Percentiles rank a stretch among this genome's conserved stretches.
These are phyloP conservation scores for Ophiorrhiza pumila DNA, from an alignment of 257 asterid genomes.

Conservation along the genomic window DNA sequence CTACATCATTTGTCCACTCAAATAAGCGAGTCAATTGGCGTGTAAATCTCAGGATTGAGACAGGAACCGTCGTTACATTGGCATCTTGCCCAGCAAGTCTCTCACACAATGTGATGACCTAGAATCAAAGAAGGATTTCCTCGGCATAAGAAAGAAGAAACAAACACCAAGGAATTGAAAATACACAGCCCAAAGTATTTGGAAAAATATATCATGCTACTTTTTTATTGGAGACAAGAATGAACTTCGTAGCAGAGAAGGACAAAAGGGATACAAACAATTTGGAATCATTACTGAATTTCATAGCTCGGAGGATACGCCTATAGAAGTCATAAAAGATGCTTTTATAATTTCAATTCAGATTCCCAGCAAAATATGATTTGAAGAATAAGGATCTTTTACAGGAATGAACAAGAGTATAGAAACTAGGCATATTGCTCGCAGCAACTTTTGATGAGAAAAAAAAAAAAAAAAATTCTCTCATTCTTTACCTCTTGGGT, in stretches of 20 bases:
- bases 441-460: neutral
- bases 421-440: neutral
- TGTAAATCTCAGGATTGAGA: slow-evolving; percentile 77
- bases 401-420: neutral
- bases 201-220: neutral
- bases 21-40: slow-evolving; percentile 91
- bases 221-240: no score
- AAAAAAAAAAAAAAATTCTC: no score
- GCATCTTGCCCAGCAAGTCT: slow-evolving; percentile 99
- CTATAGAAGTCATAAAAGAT: neutral
- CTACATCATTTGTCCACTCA: slow-evolving; percentile 97
- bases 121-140: slow-evolving; percentile 19
- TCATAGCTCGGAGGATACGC: neutral
- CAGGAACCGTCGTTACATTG: slow-evolving; percentile 98
- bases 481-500: slow-evolving; percentile 80
- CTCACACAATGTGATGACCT: slow-evolving; percentile 97
- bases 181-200: no score
- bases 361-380: neutral
- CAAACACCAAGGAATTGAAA: neutral
- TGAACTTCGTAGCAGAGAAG: no score
- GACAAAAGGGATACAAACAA: neutral
- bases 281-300: neutral
- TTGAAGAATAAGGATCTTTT: neutral
- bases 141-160: neutral
- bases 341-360: no score